Percentiles rank a stretch among this genome's conserved stretches.
Evolutionary conservation across 192 early-diverging fungal species (phyloP).

Genomic region (Phycomyces nitens): DNA sequence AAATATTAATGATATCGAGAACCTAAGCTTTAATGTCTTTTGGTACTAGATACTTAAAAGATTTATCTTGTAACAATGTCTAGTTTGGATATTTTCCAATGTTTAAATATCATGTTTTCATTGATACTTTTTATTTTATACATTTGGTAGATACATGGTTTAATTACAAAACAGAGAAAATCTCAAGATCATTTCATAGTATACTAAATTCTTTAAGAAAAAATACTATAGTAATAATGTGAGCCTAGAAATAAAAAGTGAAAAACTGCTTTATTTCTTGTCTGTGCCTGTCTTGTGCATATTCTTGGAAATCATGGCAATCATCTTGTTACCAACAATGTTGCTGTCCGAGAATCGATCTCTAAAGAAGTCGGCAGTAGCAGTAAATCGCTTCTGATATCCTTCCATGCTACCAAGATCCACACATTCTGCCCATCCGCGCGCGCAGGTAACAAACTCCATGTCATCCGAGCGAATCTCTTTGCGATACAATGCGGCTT

Average conservation of each 20-base stretch:
- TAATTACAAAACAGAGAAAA: too few species aligned
- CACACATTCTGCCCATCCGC: constrained; percentile 93
- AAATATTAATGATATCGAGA: too few species aligned
- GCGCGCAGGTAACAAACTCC: constrained; percentile 89
- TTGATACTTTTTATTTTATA: too few species aligned
- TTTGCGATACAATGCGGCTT: constrained; percentile 72
- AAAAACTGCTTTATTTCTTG: not conserved
- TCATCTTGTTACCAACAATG: constrained; percentile 55
- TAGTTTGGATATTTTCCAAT: too few species aligned
- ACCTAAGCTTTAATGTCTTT: too few species aligned
- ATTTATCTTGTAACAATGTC: too few species aligned
- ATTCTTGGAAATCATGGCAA: constrained; percentile 52
- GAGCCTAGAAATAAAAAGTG: not conserved
- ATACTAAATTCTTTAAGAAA: not conserved
- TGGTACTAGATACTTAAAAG: too few species aligned
- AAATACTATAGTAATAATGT: not conserved
- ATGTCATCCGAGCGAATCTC: constrained; percentile 77
- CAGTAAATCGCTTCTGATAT: constrained; percentile 81
- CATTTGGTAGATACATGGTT: too few species aligned
- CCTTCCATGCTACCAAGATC: constrained; percentile 75
- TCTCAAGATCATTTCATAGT: too few species aligned
- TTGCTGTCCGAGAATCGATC: constrained; percentile 54
- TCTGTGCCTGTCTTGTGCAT: constrained; percentile 13
- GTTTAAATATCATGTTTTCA: too few species aligned
- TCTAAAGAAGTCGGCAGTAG: constrained; percentile 80